Evolutionary conservation across 2,329 filamentous ascomycete species (phyloP), one percentile per base, ranked within the genome.

Genomic region (Plenodomus tracheiphilus): DNA sequence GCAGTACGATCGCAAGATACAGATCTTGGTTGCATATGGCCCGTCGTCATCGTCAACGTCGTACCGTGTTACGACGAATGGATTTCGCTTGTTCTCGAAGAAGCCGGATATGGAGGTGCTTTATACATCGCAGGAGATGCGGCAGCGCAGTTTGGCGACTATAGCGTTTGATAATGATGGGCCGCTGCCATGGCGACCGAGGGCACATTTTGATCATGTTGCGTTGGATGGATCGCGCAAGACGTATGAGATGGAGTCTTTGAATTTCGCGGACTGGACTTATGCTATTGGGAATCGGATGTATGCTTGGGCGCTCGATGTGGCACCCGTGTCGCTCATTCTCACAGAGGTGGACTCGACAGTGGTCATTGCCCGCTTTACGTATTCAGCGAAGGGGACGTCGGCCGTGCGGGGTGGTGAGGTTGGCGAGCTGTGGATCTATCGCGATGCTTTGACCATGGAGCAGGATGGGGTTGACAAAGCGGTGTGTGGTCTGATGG

Each of bases 161-260:
- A 64, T 70, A 15, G 52, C 49, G 8, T 71, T 69, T 32, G 59
- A 65, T 41, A 58, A 62, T 17, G 42, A 66, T 34, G 66, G 67
- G 1, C 64, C 66, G 1, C 37, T 69, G 9, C 68, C 68, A 0
- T 70, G 68, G 68, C 57, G 67, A 20, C 67, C 67, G 25, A 61
- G 67, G 10, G 68, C 68, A 11, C 59, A 61, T 36, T 63, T 70
- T 22, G 36, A 48, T 3, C 53, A 65, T 30, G 51, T 41, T 16
- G 43, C 49, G 11, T 30, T 49, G 2, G 21, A 54, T 2, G 59
- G 59, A 6, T 39, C 21, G 10, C 39, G 35, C 17, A 49, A 40
- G 10, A 52, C 36, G 22, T 49, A 65, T 45, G 20, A 52, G n/a
- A 68, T 70, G 65, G 66, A 71, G 40, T 64, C 67, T 32, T 39